Base-by-base conservation (phyloP, 2,329 filamentous ascomycete species). In the Didymella pinodella region DNA sequence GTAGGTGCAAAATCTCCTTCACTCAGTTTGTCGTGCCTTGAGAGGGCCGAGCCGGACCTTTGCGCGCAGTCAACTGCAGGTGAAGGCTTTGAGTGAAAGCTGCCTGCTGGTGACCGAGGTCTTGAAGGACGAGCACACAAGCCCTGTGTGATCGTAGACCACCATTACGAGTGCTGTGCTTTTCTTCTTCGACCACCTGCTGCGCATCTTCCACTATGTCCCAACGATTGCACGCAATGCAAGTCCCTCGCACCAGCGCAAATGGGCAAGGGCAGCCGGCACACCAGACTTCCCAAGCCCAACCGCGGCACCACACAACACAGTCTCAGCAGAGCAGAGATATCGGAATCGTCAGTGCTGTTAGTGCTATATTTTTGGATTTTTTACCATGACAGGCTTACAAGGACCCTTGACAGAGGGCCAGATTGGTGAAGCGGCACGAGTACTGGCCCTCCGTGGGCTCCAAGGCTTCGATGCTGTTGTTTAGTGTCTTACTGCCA, bases 1-100 rank as follows among this genome's bases (percentile, higher is more conserved):
- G 94, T 97, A 85, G 85, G 93, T 83, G 28, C 20, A 6, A 34
- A 26, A 8, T 47, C 12, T 43, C 29, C 12, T 47, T 52, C 5
- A 45, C 14, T 32, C 32, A 57, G 18, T 25, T 25, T 25, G 11
- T n/a, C 0, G 16, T n/a, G 32, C 16, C 6, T 36, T 36, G 16
- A 14, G n/a, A 2, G 7, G 16, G 32, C 16, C 1, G 14, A n/a
- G 32, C 7, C 32, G 11, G 8, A n/a, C 16, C 32, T 36, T 36
- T 36, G 32, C 32, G 32, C 32, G 32, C 32, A 18, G n/a, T 5
- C 6, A 18, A 36, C 16, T 7, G 32, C 32, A 12, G n/a, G 25
- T 16, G n/a, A 18, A 44, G 11, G 20, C 11, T 5, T 16, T 20
- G 8, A 20, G 47, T 56, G 47, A 50, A 56, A 32, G 47, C 40